Percentiles rank a stretch among this genome's conserved stretches.
Evolutionary conservation across 192 early-diverging fungal species (phyloP).

Genomic region (Umbelopsis ramanniana): DNA sequence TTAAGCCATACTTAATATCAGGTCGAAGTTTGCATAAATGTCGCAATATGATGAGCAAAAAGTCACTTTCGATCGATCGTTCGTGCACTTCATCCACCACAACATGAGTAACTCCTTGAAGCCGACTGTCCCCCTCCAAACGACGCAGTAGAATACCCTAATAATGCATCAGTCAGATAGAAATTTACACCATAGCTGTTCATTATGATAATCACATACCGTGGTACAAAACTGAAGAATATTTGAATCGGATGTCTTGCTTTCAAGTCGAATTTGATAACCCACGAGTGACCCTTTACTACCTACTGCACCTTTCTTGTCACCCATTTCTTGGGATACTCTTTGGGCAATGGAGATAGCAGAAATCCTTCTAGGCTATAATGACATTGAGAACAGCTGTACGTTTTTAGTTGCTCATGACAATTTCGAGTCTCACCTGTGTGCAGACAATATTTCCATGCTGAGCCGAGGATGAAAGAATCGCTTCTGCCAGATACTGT

Average conservation of each 20-base stretch:
- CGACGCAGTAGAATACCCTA: conserved; percentile 74
- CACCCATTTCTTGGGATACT: conserved; percentile 76
- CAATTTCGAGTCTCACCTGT: conserved; percentile 54
- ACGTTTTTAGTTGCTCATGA: neutral
- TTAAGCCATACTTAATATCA: conserved; percentile 57
- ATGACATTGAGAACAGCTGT: conserved; percentile 10
- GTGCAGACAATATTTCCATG: conserved; percentile 58
- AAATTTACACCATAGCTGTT: neutral
- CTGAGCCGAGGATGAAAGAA: conserved; percentile 43
- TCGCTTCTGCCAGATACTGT: conserved; percentile 71
- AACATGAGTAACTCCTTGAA: conserved; percentile 68
- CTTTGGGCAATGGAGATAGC: conserved; percentile 80
- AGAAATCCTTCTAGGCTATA: conserved; percentile 75
- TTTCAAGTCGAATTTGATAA: conserved; percentile 77
- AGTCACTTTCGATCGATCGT: conserved; percentile 75
- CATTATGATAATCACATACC: conserved; percentile 33
- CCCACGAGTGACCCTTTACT: conserved; percentile 65
- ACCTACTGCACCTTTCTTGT: conserved; percentile 52
- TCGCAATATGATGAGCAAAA: conserved; percentile 68
- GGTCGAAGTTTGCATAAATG: conserved; percentile 50
- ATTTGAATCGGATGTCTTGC: conserved; percentile 53
- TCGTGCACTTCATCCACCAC: conserved; percentile 86
- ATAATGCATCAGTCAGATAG: neutral
- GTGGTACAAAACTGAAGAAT: conserved; percentile 76
- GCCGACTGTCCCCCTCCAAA: conserved; percentile 61